Percentiles rank a stretch among this genome's conserved stretches.
phyloP scores from a whole-genome alignment of 306 rosid genomes.

The Quercus robur region DNA sequence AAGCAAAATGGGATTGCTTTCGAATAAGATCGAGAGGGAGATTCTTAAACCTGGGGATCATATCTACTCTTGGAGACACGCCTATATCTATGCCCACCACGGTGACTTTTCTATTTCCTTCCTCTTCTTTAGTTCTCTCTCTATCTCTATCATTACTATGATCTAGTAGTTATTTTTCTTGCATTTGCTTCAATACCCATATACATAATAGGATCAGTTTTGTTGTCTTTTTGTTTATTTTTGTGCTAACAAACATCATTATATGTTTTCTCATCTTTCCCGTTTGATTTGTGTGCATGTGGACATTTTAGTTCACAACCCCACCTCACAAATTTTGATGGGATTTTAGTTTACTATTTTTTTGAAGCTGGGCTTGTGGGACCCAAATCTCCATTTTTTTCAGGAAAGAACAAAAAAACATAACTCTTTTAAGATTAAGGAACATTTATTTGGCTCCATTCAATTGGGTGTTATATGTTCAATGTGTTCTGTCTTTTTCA shows the following conservation, averaged over 20 bases:
- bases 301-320: too few relatives aligned
- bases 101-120: conserved; percentile 35
- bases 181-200: not conserved
- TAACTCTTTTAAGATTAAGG: too few relatives aligned
- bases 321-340: too few relatives aligned
- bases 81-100: conserved; percentile 71
- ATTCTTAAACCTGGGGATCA: conserved; percentile 67
- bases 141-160: too few relatives aligned
- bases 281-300: not conserved
- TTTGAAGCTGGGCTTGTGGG: not conserved
- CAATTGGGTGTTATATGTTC: too few relatives aligned
- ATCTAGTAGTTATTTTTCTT: not conserved
- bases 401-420: not conserved
- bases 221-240: not conserved
- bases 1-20: conserved; percentile 54
- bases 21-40: conserved; percentile 47
- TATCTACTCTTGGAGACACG: conserved; percentile 74
- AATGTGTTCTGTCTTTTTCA: too few relatives aligned
- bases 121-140: not conserved
- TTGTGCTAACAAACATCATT: not conserved
- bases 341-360: too few relatives aligned
- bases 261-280: not conserved
- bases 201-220: not conserved
- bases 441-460: too few relatives aligned
- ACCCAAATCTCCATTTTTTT: not conserved